These are phyloP conservation scores for Esteya vermicola DNA, from an alignment of 2,329 filamentous ascomycete species.

Conservation along the genomic window DNA sequence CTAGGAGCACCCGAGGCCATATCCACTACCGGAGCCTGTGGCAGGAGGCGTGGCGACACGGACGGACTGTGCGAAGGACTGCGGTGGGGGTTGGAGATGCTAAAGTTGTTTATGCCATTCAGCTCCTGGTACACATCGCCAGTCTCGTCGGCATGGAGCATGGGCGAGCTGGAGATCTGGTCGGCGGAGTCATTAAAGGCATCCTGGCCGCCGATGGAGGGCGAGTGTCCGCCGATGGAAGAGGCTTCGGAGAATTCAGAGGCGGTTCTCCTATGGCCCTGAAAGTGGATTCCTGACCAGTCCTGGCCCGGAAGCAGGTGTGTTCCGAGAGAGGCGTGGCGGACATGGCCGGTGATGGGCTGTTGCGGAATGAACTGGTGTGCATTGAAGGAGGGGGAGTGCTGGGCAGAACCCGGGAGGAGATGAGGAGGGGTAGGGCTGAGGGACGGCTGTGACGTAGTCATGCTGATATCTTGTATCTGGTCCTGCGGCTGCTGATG, in stretches of 20 bases:
- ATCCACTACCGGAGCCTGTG: conserved; percentile 38
- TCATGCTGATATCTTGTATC: conserved; percentile 36
- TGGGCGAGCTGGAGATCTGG: conserved; percentile 56
- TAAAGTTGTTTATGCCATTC: conserved; percentile 66
- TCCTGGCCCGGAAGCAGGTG: conserved; percentile 42
- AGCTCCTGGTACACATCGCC: conserved; percentile 59
- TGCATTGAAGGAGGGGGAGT: conserved; percentile 42
- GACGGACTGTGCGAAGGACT: conserved; percentile 67
- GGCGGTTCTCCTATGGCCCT: conserved; percentile 67
- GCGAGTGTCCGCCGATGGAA: conserved; percentile 63
- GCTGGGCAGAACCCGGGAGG: conserved; percentile 31
- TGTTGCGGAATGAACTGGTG: conserved; percentile 41
- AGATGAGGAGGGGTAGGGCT: conserved; percentile 40
- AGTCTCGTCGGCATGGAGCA: conserved; percentile 60
- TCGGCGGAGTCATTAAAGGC: conserved; percentile 68
- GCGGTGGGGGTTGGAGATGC: conserved; percentile 55
- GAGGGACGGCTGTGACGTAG: conserved; percentile 39
- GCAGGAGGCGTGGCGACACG: conserved; percentile 46
- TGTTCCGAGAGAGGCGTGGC: conserved; percentile 41
- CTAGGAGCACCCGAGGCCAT: conserved; percentile 23
- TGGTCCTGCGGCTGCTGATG: conserved; percentile 26
- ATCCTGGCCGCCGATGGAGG: conserved; percentile 65
- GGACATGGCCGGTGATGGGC: conserved; percentile 32
- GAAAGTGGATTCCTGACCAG: conserved; percentile 48
- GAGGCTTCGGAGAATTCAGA: conserved; percentile 92